phyloP scores from a whole-genome alignment of 805 yeast genomes.

The Wickerhamomyces rabaulensis region DNA sequence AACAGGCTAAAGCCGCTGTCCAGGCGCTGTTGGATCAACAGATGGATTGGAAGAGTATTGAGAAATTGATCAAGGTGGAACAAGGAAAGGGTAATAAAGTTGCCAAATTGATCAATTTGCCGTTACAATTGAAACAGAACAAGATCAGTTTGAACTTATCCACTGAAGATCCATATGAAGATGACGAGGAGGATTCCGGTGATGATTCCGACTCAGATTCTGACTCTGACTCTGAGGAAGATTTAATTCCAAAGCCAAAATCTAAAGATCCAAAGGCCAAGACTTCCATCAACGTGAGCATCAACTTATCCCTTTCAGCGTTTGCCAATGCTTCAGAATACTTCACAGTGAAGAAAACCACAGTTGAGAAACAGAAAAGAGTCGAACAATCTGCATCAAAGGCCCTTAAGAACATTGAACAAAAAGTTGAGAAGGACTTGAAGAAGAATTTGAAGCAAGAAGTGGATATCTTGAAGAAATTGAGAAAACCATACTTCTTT shows the following conservation, averaged over 20 bases:
- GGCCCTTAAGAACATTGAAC: constrained; percentile 81
- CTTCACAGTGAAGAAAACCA: constrained; percentile 70
- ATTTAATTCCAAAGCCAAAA: constrained; percentile 5
- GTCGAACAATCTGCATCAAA: constrained; percentile 71
- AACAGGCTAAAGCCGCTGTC: constrained; percentile 63
- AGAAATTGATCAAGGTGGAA: constrained; percentile 64
- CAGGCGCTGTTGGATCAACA: constrained; percentile 68
- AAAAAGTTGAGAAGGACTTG: constrained; percentile 68
- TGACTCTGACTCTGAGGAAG: constrained; percentile 20
- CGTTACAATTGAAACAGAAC: constrained; percentile 66
- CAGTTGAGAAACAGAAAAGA: constrained; percentile 70
- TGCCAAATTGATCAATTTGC: constrained; percentile 59
- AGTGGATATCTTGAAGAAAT: constrained; percentile 44
- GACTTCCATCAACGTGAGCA: constrained; percentile 43
- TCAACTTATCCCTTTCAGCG: constrained; percentile 69
- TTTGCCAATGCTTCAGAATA: constrained; percentile 85
- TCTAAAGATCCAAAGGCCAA: constrained; percentile 9
- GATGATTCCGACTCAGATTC: constrained; percentile 28
- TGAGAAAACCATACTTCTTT: constrained; percentile 80
- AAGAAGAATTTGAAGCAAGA: constrained; percentile 57
- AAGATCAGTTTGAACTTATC: constrained; percentile 56
- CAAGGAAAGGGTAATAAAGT: constrained; percentile 57
- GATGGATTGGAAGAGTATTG: constrained; percentile 93
- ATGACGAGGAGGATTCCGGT: constrained; percentile 23
- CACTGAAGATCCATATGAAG: constrained; percentile 34